These are phyloP conservation scores for Tuber magnatum DNA, from an alignment of 495 filamentous ascomycete genomes.

Conservation along the genomic window DNA sequence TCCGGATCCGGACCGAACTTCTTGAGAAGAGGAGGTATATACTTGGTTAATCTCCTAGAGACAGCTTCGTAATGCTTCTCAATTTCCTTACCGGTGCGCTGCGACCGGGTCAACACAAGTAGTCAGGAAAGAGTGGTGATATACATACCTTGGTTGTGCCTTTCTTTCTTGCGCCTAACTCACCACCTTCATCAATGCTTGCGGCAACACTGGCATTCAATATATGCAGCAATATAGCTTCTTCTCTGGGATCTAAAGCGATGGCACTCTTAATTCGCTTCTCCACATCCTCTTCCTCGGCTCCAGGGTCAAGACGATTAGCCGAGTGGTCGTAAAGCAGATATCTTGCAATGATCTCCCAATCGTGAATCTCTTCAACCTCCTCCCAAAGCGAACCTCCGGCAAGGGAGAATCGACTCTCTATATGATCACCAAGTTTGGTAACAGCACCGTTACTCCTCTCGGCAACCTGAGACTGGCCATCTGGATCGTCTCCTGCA, in stretches of 20 bases:
- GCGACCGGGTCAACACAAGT: background rate
- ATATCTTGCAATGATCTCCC: slow-evolving; percentile 84
- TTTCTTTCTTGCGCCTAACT: slow-evolving; percentile 27
- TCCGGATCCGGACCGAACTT: slow-evolving; percentile 86
- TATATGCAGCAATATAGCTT: slow-evolving; percentile 77
- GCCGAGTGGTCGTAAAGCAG: slow-evolving; percentile 83
- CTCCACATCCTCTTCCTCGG: slow-evolving; percentile 51
- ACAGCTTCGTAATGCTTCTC: slow-evolving; percentile 45
- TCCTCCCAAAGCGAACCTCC: slow-evolving; percentile 76
- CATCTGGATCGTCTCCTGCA: slow-evolving; percentile 42
- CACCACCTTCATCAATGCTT: slow-evolving; percentile 31
- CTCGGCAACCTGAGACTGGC: slow-evolving; percentile 42
- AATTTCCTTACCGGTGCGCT: slow-evolving; percentile 49
- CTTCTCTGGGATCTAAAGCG: slow-evolving; percentile 68
- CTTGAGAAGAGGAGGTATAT: slow-evolving; percentile 77
- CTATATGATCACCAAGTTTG: slow-evolving; percentile 50
- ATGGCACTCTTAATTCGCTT: slow-evolving; percentile 57
- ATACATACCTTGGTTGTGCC: slow-evolving; percentile 34
- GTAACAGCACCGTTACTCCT: slow-evolving; percentile 40
- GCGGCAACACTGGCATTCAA: slow-evolving; percentile 54
- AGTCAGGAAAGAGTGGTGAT: slow-evolving; percentile 6
- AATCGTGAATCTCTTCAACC: slow-evolving; percentile 68
- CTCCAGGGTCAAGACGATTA: slow-evolving; percentile 38
- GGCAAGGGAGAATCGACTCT: slow-evolving; percentile 77
- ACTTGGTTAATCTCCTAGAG: slow-evolving; percentile 53